Base-by-base conservation (phyloP, 2,329 filamentous ascomycete species). In the Atkinsonella hypoxylon region DNA sequence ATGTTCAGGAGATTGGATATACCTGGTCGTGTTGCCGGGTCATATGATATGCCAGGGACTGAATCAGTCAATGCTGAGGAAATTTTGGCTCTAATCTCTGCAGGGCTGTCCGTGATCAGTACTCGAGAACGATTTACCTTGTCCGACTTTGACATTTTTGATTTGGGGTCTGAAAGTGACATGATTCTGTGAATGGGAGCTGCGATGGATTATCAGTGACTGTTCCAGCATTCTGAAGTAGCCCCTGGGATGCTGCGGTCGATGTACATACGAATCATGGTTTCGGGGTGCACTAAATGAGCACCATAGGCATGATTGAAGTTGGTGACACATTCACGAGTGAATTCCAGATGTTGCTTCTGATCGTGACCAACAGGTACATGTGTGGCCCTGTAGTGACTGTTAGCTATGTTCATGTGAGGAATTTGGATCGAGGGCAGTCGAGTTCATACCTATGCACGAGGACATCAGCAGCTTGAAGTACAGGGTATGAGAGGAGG, bases 301-400 rank as follows among this genome's bases (percentile, higher is more conserved):
- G 79, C 65, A 1, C 79, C 79, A 58, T 87, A 88, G 2, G 78
- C 68, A 61, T 87, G 75, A 66, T 97, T 96, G 71, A 98, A 97
- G 62, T 86, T 87, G 53, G 80, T 84, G 9, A 85, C 93, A 55
- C 89, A 85, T 63, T 94, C 84, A 48, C 93, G 79, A 1, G 90
- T 82, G 64, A 97, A 95, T 64, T 98, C 93, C 20, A 98, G 79
- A 67, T 98, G 93, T 61, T 98, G 93, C 51, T 75, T 76, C 68
- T 98, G 93, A 65, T 98, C 93, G 58, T 94, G 87, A n/a, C 93
- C 93, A 2, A 98, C 91, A 11, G 93, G 93, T 22, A 98, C 91
- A 68, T 96, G 88, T 1, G 91, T 96, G 54, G 91, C 86, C 58
- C 85, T 85, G 58, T 51, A 31, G 8, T 0, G 15, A 50, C 36